Conservation (phyloP, 202 grass and related monocot genomes). For the Zizania palustris region DNA sequence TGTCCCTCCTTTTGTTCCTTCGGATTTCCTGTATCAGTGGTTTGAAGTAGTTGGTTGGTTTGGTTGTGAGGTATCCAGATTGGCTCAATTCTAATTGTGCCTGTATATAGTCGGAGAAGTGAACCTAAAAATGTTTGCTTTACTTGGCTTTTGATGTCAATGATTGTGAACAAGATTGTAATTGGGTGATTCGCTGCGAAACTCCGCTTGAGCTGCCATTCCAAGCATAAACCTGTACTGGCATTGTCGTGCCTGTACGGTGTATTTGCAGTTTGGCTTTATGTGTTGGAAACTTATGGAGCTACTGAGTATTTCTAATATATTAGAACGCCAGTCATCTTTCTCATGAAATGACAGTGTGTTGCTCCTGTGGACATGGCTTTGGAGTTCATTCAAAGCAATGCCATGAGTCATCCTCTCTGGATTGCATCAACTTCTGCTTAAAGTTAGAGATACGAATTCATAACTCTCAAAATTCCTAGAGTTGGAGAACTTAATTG, state of each 20-base stretch:
- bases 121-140: constrained; percentile 30
- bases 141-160: constrained; percentile 33
- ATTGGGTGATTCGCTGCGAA: background rate
- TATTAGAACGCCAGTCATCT: background rate
- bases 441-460: no score
- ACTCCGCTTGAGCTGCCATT: background rate
- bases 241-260: background rate
- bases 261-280: background rate
- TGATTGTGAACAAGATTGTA: constrained; percentile 20
- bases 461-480: no score
- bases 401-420: no score
- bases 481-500: no score
- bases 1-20: constrained; percentile 8
- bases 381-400: background rate
- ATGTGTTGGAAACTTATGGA: background rate
- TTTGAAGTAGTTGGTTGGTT: constrained; percentile 48
- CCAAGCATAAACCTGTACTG: background rate
- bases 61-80: constrained; percentile 30
- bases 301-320: background rate
- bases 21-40: constrained; percentile 40
- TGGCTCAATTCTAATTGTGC: constrained; percentile 6
- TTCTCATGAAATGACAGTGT: background rate
- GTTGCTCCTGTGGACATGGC: background rate
- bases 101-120: constrained; percentile 50
- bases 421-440: no score